Evolutionary conservation across 495 filamentous ascomycete genomes (phyloP).

Genomic region (Staphylotrichum tortipilum): DNA sequence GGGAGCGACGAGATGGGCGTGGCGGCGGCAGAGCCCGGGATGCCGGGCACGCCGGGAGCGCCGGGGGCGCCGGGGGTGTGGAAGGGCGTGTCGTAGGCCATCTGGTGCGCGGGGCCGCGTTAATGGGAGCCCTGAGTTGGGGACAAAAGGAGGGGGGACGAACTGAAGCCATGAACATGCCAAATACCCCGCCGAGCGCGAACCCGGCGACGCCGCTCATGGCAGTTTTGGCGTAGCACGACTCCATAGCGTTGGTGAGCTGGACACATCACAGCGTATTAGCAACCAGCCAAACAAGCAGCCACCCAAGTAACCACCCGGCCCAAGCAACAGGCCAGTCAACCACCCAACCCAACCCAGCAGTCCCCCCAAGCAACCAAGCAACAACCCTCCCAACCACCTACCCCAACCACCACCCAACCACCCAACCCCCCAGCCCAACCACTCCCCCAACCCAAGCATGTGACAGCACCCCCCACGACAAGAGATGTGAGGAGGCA

Average conservation of each 20-base stretch:
- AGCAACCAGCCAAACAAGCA: no score
- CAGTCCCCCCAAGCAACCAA: background rate
- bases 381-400: no score
- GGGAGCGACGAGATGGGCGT: slow-evolving; percentile 59
- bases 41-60: slow-evolving; percentile 5
- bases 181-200: slow-evolving; percentile 83
- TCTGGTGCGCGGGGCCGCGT: no score
- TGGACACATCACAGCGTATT: no score
- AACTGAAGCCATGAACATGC: slow-evolving; percentile 90
- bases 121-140: background rate
- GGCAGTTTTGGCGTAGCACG: slow-evolving; percentile 73
- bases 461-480: background rate
- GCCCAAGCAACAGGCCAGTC: background rate
- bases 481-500: no score
- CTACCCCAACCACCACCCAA: no score
- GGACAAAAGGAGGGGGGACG: slow-evolving; percentile 20
- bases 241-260: slow-evolving; percentile 65
- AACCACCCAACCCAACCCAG: no score
- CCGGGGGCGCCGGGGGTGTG: slow-evolving; percentile 14
- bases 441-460: no score
- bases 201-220: slow-evolving; percentile 83
- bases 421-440: background rate
- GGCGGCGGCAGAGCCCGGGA: slow-evolving; percentile 21
- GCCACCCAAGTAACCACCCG: no score
- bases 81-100: slow-evolving; percentile 31